Evolutionary conservation across 495 filamentous ascomycete species (phyloP), one percentile per base, ranked within the genome.

Genomic region (Penicillium lagena): DNA sequence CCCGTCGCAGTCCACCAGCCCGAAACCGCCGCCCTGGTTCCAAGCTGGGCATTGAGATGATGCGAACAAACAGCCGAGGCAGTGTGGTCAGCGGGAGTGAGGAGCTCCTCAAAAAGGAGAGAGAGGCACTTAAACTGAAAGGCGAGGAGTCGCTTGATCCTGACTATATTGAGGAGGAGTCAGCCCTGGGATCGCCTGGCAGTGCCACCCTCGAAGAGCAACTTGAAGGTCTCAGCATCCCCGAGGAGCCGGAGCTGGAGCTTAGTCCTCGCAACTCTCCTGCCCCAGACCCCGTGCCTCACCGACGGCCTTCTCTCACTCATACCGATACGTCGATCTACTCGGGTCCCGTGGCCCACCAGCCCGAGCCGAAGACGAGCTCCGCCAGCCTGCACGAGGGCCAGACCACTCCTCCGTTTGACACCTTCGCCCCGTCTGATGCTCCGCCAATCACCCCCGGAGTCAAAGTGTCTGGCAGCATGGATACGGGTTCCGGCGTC

Each of bases 1-100:
- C 75, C 7, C 76, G 81, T 15, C 76, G 74, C 49, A 83, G 78
- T 47, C 83, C 85, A 7, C 70, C 73, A 34, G 46, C 58, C 29
- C 73, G 71, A 17, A 57, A 59, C 9, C 63, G 68, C 28, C 70
- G 79, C n/a, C 71, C 72, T 29, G 83, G 75, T 28, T 94, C 88
- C 2, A 95, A 95, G 59, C 76, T 96, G 1, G 87, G 87, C 2
- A 87, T 84, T 32, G 90, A 96, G 64, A 95, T 96, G 90, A 90
- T 95, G 87, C 80, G 90, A 13, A 94, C 89, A 15, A 94, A 95
- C 60, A 93, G 87, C 46, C 82, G 88, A 44, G 90, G 90, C 22
- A 95, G 89, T 56, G 79, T 94, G 33, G 80, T 86, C 35, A 76
- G 72, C 42, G 67, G 68, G 14, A 68, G 62, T 37, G 71, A 75